A percentile compares a stretch with the other conserved stretches of the same genome.
Evolutionary conservation across 148 eudicot species (phyloP).

Genomic region (Amaranthus palmeri): DNA sequence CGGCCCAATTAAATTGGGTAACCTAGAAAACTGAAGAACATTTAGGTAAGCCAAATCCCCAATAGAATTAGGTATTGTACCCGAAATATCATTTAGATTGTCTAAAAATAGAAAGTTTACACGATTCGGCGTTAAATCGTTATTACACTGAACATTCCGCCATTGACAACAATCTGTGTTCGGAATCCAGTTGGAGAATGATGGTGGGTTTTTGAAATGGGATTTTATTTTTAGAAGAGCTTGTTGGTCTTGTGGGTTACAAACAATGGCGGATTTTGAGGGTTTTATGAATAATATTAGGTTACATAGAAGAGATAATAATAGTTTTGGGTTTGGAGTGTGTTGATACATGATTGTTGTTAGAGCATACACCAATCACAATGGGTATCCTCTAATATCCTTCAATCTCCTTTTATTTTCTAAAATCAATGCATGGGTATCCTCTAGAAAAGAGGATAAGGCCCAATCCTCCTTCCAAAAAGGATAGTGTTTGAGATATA

Average conservation of each 20-base stretch:
- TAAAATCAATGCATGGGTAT: no score
- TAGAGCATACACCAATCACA: no score
- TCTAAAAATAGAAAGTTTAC: slow-evolving; percentile 23
- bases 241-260: slow-evolving; percentile 33
- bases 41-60: slow-evolving; percentile 35
- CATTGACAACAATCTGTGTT: slow-evolving; percentile 38
- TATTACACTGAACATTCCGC: slow-evolving; percentile 35
- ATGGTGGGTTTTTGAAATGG: slow-evolving; percentile 10
- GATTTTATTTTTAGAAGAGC: slow-evolving; percentile 29
- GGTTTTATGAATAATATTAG: background rate
- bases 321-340: no score
- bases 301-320: background rate
- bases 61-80: slow-evolving; percentile 27
- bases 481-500: no score
- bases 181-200: slow-evolving; percentile 28
- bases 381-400: no score
- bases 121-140: slow-evolving; percentile 20
- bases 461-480: no score
- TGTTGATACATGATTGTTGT: no score
- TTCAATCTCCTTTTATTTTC: no score
- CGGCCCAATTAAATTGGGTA: slow-evolving; percentile 32
- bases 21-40: slow-evolving; percentile 19
- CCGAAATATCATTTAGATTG: slow-evolving; percentile 15
- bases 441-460: no score
- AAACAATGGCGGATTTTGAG: background rate